Base-by-base conservation (phyloP, 768 basidiomycete species). In the Podaxis carcinomalis region DNA sequence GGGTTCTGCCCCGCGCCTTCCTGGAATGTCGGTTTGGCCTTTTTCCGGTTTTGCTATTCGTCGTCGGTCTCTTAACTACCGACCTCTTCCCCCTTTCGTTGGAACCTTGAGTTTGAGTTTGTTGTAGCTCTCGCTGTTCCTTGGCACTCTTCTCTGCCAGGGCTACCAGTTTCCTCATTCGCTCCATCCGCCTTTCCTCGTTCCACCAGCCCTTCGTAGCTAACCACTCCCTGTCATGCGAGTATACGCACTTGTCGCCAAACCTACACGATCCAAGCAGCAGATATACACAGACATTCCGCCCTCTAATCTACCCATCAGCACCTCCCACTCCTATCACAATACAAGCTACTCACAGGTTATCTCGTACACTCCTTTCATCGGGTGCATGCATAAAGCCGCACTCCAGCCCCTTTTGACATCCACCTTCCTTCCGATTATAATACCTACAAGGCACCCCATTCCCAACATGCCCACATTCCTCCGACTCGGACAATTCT, bases 351-450 rank as follows among this genome's bases (percentile, higher is more conserved):
- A 62, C 81, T 64, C 62, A 84, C 84, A 82, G 64, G 2, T 75
- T 71, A 63, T 86, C 81, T 23, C 82, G 72, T 25, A 80, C 73
- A 63, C 83, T 84, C 62, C 75, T 76, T 0, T 72, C 58, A 61
- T 85, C 81, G 0, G 83, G 83, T 0, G 80, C 80, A 70, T 86
- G 84, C 27, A 77, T 80, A 68, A 70, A 84, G 21, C 56, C 56
- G 63, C 83, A 85, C 2, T 57, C 37, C 2, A n/a, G 56, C 1
- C 80, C 80, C 25, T 73, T 70, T 19, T 39, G 62, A 63, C 83
- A 84, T 1, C 77, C 78, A 6, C 68, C 71, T 42, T 32, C 51
- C 19, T 52, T 51, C 23, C 77, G 82, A 47, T 86, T 84, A 66
- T 84, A 83, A 67, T 78, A 80, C 54, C 78, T 75, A 68, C 84